Base-by-base conservation (phyloP, 768 basidiomycete genomes). In the Favolaschia claudopus region DNA sequence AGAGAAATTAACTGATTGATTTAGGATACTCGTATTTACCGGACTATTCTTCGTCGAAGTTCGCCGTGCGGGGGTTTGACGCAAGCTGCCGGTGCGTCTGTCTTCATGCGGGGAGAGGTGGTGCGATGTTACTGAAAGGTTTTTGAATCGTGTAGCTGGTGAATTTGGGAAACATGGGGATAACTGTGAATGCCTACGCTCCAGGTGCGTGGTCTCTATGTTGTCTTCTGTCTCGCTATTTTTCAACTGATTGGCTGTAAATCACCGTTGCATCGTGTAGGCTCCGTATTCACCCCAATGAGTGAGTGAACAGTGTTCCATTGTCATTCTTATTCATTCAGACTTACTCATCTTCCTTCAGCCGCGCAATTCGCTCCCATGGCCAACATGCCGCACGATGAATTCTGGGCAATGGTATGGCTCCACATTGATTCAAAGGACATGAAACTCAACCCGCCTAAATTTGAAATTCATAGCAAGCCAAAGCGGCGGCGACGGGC, bases 1-100 rank as follows among this genome's bases (percentile, higher is more conserved):
- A 28, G 15, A 13, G 2, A 4, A 5, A 6, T 6, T 5, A 22
- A 17, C 24, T 13, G 14, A 7, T 22, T 24, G 3, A n/a, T 7
- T 8, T 32, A 49, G 46, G 74, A 32, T 20, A 40, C 6, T 29
- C 7, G 9, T 9, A 43, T 22, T 36, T 66, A 13, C 54, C 61
- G 3, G 40, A 69, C 25, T 78, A 78, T 45, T 66, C 63, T 22
- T 34, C 72, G 1, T 75, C 72, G 4, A 77, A 78, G 63, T 77
- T 78, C 58, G 77, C 77, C 13, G 22, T 78, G 0, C 70, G 73
- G 20, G 77, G 74, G n/a, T 64, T n/a, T 78, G 40, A 77, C 76
- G 1, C 76, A 78, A 62, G 62, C 55, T 17, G 59, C 60, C n/a
- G 62, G 64, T 65, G 27, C 2, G 47, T n/a, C n/a, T n/a, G n/a